Base-by-base conservation (phyloP, 352 stramenopile species). In the Globisporangium recalcitrans region DNA sequence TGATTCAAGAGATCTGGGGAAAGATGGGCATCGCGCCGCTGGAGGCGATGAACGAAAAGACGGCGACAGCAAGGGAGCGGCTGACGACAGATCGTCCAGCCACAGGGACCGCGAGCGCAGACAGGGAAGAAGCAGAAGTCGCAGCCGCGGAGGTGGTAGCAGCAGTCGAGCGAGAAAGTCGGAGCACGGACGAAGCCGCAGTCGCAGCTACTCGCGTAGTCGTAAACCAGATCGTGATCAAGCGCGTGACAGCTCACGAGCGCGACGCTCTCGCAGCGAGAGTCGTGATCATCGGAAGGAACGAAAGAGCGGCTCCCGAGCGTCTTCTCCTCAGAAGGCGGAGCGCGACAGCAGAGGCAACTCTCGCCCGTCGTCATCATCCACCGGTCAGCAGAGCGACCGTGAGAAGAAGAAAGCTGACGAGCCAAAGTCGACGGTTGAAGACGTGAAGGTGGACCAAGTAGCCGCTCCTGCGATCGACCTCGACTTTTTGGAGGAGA, bases 391-490 rank as follows among this genome's bases (percentile, higher is more conserved):
- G 13, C 24, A 52, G 14, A 72, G 71, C 49, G 70, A 79, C 52
- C 26, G 38, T 13, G 31, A 53, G 4, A 58, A 22, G 26, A 55
- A 54, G 44, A 16, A 38, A 47, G 19, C 31, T 0, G 53, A 46
- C 11, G 65, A 78, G 22, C 52, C 64, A 24, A 74, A 62, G 6
- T 59, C 60, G 54, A 83, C 63, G 27, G 71, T 76, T 34, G 82
- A 90, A 56, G 82, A 94, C 34, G 83, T 91, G 13, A 90, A 92
- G 66, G 60, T 87, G 47, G 80, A 93, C 48, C 74, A 91, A 46
- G 74, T 94, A 21, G 82, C 82, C 26, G 85, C 85, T 22, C 85
- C 85, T 55, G 85, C 85, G 3, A 94, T 94, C 65, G 85, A 94
- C 60, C 73, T 94, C 60, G 85, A 90, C 64, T 94, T 94, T 62